Base-by-base conservation (phyloP, 768 basidiomycete species). In the Boletus pseudo-olivaceus region DNA sequence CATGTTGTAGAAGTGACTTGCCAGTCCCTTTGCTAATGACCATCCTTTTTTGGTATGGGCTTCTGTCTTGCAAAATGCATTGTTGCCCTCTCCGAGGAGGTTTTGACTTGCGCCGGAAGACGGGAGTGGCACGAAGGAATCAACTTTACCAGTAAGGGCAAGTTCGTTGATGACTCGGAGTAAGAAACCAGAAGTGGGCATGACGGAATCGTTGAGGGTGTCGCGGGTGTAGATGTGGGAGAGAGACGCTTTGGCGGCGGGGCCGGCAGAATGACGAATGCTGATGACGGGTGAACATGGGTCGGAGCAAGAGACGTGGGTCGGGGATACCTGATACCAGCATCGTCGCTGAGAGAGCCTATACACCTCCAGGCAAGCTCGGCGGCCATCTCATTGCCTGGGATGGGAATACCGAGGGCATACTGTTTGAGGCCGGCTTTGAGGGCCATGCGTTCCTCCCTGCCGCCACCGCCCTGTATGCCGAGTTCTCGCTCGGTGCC, bases 241-340 rank as follows among this genome's bases (percentile, higher is more conserved):
- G 2, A 98, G 41, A 0, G 93, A 81, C 0, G 93, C 93, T 71
- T 98, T 98, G 56, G 84, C 67, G 0, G 85, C 82, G 23, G 83
- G 81, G 0, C 93, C 91, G 0, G 95, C 93, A 1, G 87, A 79
- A 65, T 90, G 82, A 32, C 97, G 85, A 50, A 96, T 88, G 54
- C 93, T 95, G 59, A 30, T 3, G 49, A 39, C 40, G 20, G 39
- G 44, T 62, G 30, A 61, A 56, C 33, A 48, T 15, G 43, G 10
- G 35, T 15, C 0, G 14, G 32, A 39, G n/a, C 0, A 34, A 45
- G 26, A 41, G 23, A 53, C 1, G 23, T 20, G 45, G 15, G 26
- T 38, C 20, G 45, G 30, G 34, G 26, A 54, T 57, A 91, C 93
- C 88, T 90, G 39, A 95, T 75, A 2, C 91, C 93, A 26, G 94